Evolutionary conservation across 495 filamentous ascomycete genomes (phyloP), one percentile per base, ranked within the genome.

Genomic region (Usnea hakonensis): DNA sequence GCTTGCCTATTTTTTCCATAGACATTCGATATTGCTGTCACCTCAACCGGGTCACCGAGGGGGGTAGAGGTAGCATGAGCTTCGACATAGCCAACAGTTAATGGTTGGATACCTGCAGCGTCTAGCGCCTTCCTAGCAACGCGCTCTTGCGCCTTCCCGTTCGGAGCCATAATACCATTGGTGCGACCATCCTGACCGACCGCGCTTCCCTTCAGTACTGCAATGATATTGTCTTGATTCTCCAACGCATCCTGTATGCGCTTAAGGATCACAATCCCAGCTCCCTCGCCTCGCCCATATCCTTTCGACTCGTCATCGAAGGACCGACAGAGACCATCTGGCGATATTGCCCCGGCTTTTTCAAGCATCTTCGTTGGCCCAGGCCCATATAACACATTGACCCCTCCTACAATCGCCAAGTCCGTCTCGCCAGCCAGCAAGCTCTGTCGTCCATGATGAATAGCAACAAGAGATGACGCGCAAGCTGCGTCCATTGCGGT

Each of bases 341-440:
- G 65, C n/a, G 85, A 89, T 48, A 90, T 72, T 73, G 90, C 89
- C 69, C 89, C 83, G 1, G 83, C 86, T 61, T 83, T 77, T 68
- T 81, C 83, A n/a, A 91, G 78, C 40, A 86, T 87, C 1, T 8
- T 8, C 0, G 40, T 32, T 10, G 43, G 35, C 23, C 41, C 55
- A 3, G 61, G 61, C 0, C 41, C 26, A 26, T 4, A 13, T 0
- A 57, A 6, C 13, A 38, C 53, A 44, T 46, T 46, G 2, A 54
- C 61, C 5, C 61, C 61, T 23, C 61, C 78, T 30, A 73, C 77
- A 33, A 75, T 69, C 17, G 78, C 78, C 52, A 77, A 77, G 62
- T 80, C 75, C 67, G 74, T 76, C 65, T 79, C 78, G 35, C 77
- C 73, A 17, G 71, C 67, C 72, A 75, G 73, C 8, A 80, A 65